Evolutionary conservation across 768 basidiomycete species (phyloP).

Genomic region (Amanita jacksonii): DNA sequence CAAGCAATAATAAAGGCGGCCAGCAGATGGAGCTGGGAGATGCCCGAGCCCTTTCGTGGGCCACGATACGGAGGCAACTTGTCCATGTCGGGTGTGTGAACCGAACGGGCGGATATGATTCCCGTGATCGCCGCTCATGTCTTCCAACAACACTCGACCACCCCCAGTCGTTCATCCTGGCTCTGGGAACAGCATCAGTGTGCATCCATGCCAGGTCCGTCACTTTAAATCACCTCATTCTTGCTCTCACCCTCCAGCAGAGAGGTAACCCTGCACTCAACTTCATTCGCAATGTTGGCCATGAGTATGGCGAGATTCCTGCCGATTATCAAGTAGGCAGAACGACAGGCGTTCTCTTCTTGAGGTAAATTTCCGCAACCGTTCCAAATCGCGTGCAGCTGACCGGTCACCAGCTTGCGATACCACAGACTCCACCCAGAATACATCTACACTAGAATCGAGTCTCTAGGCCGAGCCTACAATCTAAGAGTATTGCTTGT

Average conservation of each 20-base stretch:
- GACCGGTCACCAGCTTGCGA: slow-evolving; percentile 47
- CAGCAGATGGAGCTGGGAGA: slow-evolving; percentile 16
- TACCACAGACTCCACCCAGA: slow-evolving; percentile 98
- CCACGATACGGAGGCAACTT: slow-evolving; percentile 20
- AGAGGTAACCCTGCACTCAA: slow-evolving; percentile 86
- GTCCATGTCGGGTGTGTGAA: slow-evolving; percentile 18
- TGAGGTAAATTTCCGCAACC: slow-evolving; percentile 47
- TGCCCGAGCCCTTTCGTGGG: not conserved
- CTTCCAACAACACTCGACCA: slow-evolving; percentile 14
- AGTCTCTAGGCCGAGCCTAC: slow-evolving; percentile 74
- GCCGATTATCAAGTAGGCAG: slow-evolving; percentile 94
- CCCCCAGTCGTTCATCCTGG: slow-evolving; percentile 61
- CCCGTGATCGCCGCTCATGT: too few relatives aligned
- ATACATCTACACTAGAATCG: slow-evolving; percentile 88
- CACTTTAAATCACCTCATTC: not conserved
- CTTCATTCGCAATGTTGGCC: slow-evolving; percentile 78
- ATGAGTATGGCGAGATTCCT: slow-evolving; percentile 90
- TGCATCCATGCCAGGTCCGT: slow-evolving; percentile 51
- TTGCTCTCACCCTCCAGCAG: slow-evolving; percentile 28
- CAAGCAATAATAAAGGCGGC: slow-evolving; percentile 17
- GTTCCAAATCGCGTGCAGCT: not conserved
- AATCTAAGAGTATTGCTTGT: slow-evolving; percentile 80
- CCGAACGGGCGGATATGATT: too few relatives aligned
- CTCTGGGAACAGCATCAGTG: slow-evolving; percentile 51
- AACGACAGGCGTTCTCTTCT: slow-evolving; percentile 85